Evolutionary conservation across 441 rosid species (phyloP).

Genomic region (Adansonia grandidieri): DNA sequence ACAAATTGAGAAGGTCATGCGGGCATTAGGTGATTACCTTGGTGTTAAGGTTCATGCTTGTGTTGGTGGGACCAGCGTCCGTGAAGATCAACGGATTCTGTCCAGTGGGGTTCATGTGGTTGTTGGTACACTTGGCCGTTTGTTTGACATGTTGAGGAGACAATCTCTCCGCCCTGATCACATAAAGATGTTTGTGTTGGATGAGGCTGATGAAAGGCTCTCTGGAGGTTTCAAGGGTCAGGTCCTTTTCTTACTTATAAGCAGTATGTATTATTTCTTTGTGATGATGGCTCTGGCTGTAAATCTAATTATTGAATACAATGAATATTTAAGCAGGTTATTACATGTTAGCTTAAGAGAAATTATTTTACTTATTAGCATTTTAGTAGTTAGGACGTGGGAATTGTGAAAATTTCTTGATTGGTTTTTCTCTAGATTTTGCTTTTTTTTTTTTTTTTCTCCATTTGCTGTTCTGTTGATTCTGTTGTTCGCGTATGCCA

Average conservation of each 20-base stretch:
- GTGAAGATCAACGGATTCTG: slow-evolving; percentile 77
- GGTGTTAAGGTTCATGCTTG: slow-evolving; percentile 86
- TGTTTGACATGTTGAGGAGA: no score
- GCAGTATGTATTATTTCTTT: background rate
- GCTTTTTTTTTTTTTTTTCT: background rate
- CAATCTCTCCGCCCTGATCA: no score
- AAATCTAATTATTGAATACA: background rate
- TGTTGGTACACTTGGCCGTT: no score
- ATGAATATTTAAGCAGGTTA: background rate
- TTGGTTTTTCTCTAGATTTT: background rate
- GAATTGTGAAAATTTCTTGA: background rate
- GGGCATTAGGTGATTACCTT: slow-evolving; percentile 85
- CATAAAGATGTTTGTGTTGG: no score
- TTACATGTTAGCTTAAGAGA: background rate
- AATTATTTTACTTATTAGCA: background rate
- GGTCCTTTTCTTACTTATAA: slow-evolving; percentile 38
- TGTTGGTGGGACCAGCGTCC: slow-evolving; percentile 83
- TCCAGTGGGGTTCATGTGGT: no score
- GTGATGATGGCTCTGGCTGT: background rate
- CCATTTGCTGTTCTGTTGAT: background rate
- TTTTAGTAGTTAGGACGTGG: background rate
- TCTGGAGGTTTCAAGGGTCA: slow-evolving; percentile 68
- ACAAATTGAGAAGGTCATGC: slow-evolving; percentile 88
- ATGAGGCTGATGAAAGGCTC: no score
- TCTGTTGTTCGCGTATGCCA: slow-evolving; percentile 23